Base-by-base conservation (phyloP, 306 rosid genomes). In the Acacia acuminata region DNA sequence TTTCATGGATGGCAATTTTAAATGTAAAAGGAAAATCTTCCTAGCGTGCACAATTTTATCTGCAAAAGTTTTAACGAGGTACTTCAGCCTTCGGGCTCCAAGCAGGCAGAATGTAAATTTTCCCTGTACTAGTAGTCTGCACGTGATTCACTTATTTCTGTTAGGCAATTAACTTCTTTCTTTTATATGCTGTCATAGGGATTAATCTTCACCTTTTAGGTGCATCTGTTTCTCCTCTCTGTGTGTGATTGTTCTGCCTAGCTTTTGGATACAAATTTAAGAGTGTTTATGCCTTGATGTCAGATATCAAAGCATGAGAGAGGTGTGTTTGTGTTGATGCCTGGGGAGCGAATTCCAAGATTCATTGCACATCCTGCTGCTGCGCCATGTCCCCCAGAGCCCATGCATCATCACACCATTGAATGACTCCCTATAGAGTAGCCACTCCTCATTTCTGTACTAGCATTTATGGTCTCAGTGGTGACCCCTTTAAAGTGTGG, bases 301-400 rank as follows among this genome's bases (percentile, higher is more conserved):
- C 32, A 83, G 86, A 71, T 87, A 86, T 83, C 89, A 19, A 89
- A 77, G 20, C 84, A 90, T 63, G 86, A 84, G 8, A 82, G 82
- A 66, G 92, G 88, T 24, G 92, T 91, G 0, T 88, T 93, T 13
- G 97, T 93, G 58, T 74, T 93, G 83, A 93, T 93, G 97, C 96
- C 96, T 0, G 94, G 96, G 1, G 92, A 91, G 75, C 72, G 87
- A 56, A 76, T 77, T 56, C 98, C 97, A 0, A 87, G 94, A 55
- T 89, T 86, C 91, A 92, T 94, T 17, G 98, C 94, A 17, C 91
- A 89, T 60, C 92, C 90, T 15, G 90, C 88, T 53, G 93, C 98
- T 0, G 71, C 22, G 14, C 19, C 75, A 11, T 71, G 20, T 43
- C 38, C n/a, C 10, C 42, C 42, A 64, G 74, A 69, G 74, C 87